Evolutionary conservation across 768 basidiomycete genomes (phyloP), one percentile per base, ranked within the genome.

Genomic region (Dictyophora rubrovolvata): DNA sequence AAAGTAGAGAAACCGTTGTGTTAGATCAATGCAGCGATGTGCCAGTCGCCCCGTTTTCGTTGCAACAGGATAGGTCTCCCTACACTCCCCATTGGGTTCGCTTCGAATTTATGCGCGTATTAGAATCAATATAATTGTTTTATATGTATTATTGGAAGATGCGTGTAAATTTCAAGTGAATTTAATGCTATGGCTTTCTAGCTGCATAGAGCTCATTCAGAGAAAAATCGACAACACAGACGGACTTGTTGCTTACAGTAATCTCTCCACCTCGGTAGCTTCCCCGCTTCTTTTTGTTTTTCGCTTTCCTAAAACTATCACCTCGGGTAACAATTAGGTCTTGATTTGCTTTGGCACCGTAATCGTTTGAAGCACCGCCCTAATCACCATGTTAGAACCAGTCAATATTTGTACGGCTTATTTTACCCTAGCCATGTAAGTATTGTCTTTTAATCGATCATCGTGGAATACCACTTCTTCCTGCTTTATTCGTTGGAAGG

Each of bases 231-330:
- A 46, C n/a, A n/a, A n/a, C n/a, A 53, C 18, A 23, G 60, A 60
- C 51, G 42, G 4, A 37, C 28, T 28, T 33, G 10, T 12, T 11
- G 71, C 81, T 69, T 63, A 94, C 92, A 52, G 93, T 95, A 61
- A 99, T 99, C 68, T 94, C 90, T 46, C 95, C 95, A 12, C 95
- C 93, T 49, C 82, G 81, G 72, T 97, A 97, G 61, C 87, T 92
- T 2, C 93, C 95, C 65, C 89, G 77, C 75, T 99, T 99, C 75
- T 98, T 98, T 82, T 98, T 99, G 75, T 96, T 97, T 74, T 99
- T 99, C 78, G 96, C 95, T 72, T 98, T 99, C 56, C 93, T 81
- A 77, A 99, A 99, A 1, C 92, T 92, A 52, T 89, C 87, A 2
- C 95, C 95, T 1, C 93, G 82, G 2, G 95, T 98, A 23, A 93